Base-by-base conservation (phyloP, 441 rosid species). In the Aleurites moluccanus region DNA sequence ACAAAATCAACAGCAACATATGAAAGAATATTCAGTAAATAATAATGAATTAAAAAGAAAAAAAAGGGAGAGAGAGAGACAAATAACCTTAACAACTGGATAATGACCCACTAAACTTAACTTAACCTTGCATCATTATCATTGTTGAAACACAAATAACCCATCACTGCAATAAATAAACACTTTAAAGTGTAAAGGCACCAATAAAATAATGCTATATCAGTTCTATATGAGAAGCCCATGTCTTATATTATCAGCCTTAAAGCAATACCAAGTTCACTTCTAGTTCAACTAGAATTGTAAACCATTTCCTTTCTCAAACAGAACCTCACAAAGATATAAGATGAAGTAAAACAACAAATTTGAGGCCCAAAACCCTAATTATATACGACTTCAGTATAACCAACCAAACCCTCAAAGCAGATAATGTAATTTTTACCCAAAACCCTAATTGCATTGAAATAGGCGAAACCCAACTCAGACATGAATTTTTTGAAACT, bases 381-480 rank as follows among this genome's bases (percentile, higher is more conserved):
- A 6, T 62, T 18, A 55, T 9, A 55, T 27, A 13, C 18, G 38
- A 42, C 50, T 69, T 38, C 49, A 70, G 6, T 40, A 67, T 3
- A 67, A 47, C 61, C 72, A 33, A 30, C 44, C 28, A n/a, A 45
- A 23, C n/a, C n/a, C 13, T 23, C 16, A 23, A 0, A 14, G 20
- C 23, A 25, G 8, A 9, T 18, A 25, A 67, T 1, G 18, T 57
- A 33, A 18, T 62, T 16, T 2, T 1, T 10, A 59, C 3, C 5
- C 33, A 49, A 73, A 50, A 49, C 67, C 73, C 61, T 69, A 75
- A 75, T 18, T 47, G 27, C 67, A 52, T 33, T 6, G 27, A 68
- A 40, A 57, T 10, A n/a, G 21, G 59, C 65, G 49, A 68, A 50
- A 44, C 13, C 66, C 65, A 66, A 66, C 11, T 23, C 11, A 67